Percentiles rank a stretch among this genome's conserved stretches.
These are phyloP conservation scores for Xerocomellus dryophilus DNA, from an alignment of 768 basidiomycete genomes.

Conservation along the genomic window DNA sequence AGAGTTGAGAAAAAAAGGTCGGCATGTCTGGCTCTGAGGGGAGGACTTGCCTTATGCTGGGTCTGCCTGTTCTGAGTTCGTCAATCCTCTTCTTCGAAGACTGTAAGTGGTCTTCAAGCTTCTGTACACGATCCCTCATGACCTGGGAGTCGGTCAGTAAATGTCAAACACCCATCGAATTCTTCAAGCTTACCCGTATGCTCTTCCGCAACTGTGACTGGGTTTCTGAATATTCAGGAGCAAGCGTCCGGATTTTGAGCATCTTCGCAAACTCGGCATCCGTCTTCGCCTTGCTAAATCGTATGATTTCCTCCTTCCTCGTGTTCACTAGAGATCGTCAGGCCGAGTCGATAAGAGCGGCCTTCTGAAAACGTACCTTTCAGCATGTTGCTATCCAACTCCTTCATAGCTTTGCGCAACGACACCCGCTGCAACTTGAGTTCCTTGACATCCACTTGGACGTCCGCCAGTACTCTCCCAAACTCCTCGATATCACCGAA, in stretches of 20 bases:
- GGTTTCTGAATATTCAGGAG: slow-evolving; percentile 83
- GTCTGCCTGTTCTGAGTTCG: slow-evolving; percentile 58
- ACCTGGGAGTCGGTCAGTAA: slow-evolving; percentile 38
- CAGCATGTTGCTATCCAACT: slow-evolving; percentile 62
- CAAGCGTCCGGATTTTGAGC: slow-evolving; percentile 71
- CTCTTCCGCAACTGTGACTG: slow-evolving; percentile 72
- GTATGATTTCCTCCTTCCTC: slow-evolving; percentile 76
- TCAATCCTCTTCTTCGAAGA: slow-evolving; percentile 67
- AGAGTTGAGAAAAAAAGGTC: neutral
- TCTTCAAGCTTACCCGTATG: slow-evolving; percentile 53
- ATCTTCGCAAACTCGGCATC: slow-evolving; percentile 80
- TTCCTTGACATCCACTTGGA: slow-evolving; percentile 51
- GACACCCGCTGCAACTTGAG: slow-evolving; percentile 43
- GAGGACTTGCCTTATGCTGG: slow-evolving; percentile 54
- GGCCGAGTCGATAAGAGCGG: neutral
- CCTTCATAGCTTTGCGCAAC: slow-evolving; percentile 44
- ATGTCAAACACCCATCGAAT: neutral
- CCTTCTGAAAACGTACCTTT: slow-evolving; percentile 46
- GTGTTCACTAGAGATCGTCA: slow-evolving; percentile 56
- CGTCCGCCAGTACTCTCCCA: slow-evolving; percentile 32
- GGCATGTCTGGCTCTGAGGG: neutral
- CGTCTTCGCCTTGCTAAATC: slow-evolving; percentile 72
- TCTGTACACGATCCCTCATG: slow-evolving; percentile 70
- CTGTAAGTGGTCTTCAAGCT: slow-evolving; percentile 73
- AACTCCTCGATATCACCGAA: slow-evolving; percentile 53